phyloP scores from a whole-genome alignment of 2,329 filamentous ascomycete genomes.

The Xylaria sp. region DNA sequence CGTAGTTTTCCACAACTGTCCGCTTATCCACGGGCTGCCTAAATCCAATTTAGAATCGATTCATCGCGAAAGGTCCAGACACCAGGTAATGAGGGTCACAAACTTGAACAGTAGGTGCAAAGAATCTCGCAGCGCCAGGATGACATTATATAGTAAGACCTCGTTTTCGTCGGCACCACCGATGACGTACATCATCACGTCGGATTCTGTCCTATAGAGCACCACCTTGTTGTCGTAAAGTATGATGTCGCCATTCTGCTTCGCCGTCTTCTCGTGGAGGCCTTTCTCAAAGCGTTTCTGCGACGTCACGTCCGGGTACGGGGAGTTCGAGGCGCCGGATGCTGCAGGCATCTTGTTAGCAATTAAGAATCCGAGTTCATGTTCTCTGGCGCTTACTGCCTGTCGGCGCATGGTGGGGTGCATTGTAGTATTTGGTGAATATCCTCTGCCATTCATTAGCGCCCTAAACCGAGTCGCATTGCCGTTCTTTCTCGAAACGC shows the following conservation, averaged over 20 bases:
- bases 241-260: conserved; percentile 95
- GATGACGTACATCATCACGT: conserved; percentile 96
- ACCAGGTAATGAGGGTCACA: conserved; percentile 43
- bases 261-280: conserved; percentile 92
- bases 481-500: not conserved
- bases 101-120: conserved; percentile 94
- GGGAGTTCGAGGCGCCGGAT: conserved; percentile 70
- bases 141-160: conserved; percentile 93
- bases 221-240: conserved; percentile 97
- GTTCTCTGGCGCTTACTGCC: conserved; percentile 40
- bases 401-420: conserved; percentile 61
- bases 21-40: conserved; percentile 97
- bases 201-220: conserved; percentile 97
- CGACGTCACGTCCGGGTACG: conserved; percentile 89
- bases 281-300: conserved; percentile 98
- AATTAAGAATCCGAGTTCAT: not conserved
- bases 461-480: not conserved
- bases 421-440: conserved; percentile 77
- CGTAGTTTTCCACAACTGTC: conserved; percentile 98
- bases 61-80: not conserved
- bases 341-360: conserved; percentile 49
- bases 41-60: conserved; percentile 33
- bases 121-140: conserved; percentile 89
- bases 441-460: conserved; percentile 62
- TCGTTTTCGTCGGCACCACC: conserved; percentile 95